Evolutionary conservation across 2,329 filamentous ascomycete species (phyloP), one percentile per base, ranked within the genome.

Genomic region (Thelonectria olida): DNA sequence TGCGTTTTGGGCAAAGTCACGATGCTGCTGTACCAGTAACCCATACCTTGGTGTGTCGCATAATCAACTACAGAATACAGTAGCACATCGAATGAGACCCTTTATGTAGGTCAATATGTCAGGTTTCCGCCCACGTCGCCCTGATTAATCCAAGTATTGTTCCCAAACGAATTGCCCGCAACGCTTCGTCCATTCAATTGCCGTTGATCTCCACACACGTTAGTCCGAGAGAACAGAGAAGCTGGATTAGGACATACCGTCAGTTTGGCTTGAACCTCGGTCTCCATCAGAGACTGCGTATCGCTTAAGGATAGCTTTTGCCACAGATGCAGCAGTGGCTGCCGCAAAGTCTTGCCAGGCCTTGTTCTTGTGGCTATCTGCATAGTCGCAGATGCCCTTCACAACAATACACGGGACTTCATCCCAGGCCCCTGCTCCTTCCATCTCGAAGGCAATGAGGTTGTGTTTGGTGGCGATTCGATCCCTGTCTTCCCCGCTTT

Each of bases 401-500:
- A 61, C n/a, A 6, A 61, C 28, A 1, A 61, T 28, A n/a, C 52
- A 56, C 5, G 52, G 52, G 22, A 61, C 13, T 17, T 54, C 31
- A 17, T 58, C 54, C 54, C 54, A 58, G 6, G 39, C 50, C 4
- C 59, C 59, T 15, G 54, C 54, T 7, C 59, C 59, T 54, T 62
- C 54, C 49, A 62, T 62, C 38, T 62, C 49, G 20, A 62, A 62
- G 10, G 54, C 59, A 34, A 58, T 50, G 12, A 62, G 15, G 7
- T 39, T 31, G 15, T 39, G 15, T 7, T 22, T 17, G 17, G 22
- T 22, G 6, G 59, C 49, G 10, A 62, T n/a, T n/a, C 31, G 17
- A 22, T 62, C 50, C 12, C 36, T 34, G 17, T 47, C n/a, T 7
- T 45, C 22, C 13, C 38, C 56, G n/a, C 74, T 75, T 44, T 78